Conservation (phyloP, 768 basidiomycete species). For the Lentinula raphanica region DNA sequence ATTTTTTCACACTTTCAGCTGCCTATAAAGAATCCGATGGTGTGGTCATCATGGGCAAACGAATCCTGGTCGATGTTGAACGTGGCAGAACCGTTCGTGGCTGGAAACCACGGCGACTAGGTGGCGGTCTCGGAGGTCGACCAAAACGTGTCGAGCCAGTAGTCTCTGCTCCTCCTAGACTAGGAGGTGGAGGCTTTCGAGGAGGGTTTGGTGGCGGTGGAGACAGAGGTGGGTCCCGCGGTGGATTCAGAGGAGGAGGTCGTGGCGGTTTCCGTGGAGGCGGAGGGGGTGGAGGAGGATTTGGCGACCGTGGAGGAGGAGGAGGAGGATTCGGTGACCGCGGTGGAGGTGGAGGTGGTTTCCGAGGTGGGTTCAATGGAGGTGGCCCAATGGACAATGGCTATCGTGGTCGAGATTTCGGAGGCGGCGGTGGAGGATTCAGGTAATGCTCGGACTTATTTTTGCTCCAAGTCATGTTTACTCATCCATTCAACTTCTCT, state of each 20-base stretch:
- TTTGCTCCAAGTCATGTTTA: conserved; percentile 18
- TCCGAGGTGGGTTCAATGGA: conserved; percentile 29
- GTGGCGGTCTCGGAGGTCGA: conserved; percentile 98
- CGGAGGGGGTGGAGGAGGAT: too few species aligned
- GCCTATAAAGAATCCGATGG: conserved; percentile 99
- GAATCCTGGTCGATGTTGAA: conserved; percentile 96
- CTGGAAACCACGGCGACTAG: conserved; percentile 95
- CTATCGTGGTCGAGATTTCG: conserved; percentile 18
- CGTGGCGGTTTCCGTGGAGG: conserved; percentile 42
- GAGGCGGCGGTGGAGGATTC: conserved; percentile 30
- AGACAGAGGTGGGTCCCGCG: conserved; percentile 23
- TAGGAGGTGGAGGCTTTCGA: conserved; percentile 38
- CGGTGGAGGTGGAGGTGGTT: conserved; percentile 19
- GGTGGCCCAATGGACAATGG: conserved; percentile 24
- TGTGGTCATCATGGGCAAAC: conserved; percentile 91
- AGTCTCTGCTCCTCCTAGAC: conserved; percentile 33
- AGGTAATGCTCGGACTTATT: conserved; percentile 24
- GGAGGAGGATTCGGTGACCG: conserved; percentile 31
- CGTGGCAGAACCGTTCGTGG: conserved; percentile 96
- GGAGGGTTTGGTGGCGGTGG: conserved; percentile 25
- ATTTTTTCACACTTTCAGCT: conserved; percentile 36
- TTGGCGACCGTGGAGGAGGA: conserved; percentile 29
- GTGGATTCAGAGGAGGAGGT: conserved; percentile 40
- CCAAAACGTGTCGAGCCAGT: conserved; percentile 72
- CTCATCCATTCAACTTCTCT: conserved; percentile 13